These are phyloP conservation scores for Podospora bellae-mahoneyi DNA, from an alignment of 495 filamentous ascomycete genomes.

Conservation along the genomic window DNA sequence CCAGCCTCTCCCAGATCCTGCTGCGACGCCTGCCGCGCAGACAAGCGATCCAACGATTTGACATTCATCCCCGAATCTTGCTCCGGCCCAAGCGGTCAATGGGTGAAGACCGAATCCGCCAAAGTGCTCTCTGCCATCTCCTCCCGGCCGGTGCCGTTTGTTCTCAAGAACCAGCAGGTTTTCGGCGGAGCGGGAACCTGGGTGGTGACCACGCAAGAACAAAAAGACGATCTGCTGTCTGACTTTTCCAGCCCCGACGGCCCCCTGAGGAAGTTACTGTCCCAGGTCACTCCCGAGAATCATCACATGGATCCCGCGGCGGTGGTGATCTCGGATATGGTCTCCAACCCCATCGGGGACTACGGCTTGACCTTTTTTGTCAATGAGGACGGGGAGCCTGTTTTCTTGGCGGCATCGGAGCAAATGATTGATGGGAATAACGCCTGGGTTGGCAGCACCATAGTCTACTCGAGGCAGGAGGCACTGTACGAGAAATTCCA, in stretches of 20 bases:
- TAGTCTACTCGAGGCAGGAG: slow-evolving; percentile 29
- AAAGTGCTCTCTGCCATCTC: slow-evolving; percentile 21
- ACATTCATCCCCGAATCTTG: slow-evolving; percentile 23
- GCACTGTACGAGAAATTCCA: slow-evolving; percentile 24
- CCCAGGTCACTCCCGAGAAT: slow-evolving; percentile 28
- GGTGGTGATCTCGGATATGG: slow-evolving; percentile 29
- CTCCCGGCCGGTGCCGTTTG: slow-evolving; percentile 28
- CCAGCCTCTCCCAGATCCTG: slow-evolving; percentile 7
- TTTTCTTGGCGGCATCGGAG: slow-evolving; percentile 32
- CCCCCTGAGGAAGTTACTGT: slow-evolving; percentile 27
- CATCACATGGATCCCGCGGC: slow-evolving; percentile 25
- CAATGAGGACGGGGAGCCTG: slow-evolving; percentile 10
- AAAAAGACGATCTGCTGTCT: slow-evolving; percentile 23
- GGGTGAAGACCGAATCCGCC: slow-evolving; percentile 24
- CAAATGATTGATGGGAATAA: slow-evolving; percentile 28
- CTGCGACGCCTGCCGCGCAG: slow-evolving; percentile 22
- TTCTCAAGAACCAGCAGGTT: slow-evolving; percentile 38
- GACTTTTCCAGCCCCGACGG: slow-evolving; percentile 22
- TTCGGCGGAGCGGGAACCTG: slow-evolving; percentile 39
- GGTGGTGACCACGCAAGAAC: slow-evolving; percentile 21
- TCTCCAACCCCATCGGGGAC: slow-evolving; percentile 26
- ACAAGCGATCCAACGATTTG: neutral
- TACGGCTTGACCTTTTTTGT: slow-evolving; percentile 36
- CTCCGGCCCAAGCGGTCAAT: slow-evolving; percentile 22
- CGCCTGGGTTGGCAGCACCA: slow-evolving; percentile 33